These are phyloP conservation scores for Sisymbrium irio DNA, from an alignment of 345 rosid species.

Conservation along the genomic window DNA sequence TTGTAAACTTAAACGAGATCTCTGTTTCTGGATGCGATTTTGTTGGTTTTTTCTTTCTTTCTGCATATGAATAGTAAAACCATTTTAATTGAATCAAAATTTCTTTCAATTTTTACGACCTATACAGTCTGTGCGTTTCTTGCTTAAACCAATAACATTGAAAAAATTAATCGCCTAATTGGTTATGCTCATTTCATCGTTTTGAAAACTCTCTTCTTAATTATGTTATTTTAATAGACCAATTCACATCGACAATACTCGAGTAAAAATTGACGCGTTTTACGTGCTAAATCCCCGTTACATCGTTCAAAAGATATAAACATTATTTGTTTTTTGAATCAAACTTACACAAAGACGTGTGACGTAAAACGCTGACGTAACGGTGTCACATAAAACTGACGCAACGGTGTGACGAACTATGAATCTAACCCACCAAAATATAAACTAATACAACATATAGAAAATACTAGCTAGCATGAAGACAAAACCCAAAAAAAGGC, in stretches of 20 bases:
- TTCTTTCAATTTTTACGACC: background rate
- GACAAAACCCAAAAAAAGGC: background rate
- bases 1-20: background rate
- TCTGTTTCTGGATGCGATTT: background rate
- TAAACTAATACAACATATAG: background rate
- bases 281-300: background rate
- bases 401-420: background rate
- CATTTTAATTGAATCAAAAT: background rate
- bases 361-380: background rate
- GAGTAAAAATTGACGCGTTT: background rate
- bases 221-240: background rate
- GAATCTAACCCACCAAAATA: background rate
- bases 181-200: background rate
- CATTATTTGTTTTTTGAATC: background rate
- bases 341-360: background rate
- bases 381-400: too few relatives aligned
- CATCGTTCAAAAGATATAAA: background rate
- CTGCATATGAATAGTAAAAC: background rate
- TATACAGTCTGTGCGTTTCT: too few relatives aligned
- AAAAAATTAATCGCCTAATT: too few relatives aligned
- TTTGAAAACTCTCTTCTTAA: background rate
- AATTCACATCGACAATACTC: background rate
- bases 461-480: background rate
- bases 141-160: too few relatives aligned
- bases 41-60: background rate